Evolutionary conservation across 495 filamentous ascomycete species (phyloP).

Genomic region (Tuber umbilicatum): DNA sequence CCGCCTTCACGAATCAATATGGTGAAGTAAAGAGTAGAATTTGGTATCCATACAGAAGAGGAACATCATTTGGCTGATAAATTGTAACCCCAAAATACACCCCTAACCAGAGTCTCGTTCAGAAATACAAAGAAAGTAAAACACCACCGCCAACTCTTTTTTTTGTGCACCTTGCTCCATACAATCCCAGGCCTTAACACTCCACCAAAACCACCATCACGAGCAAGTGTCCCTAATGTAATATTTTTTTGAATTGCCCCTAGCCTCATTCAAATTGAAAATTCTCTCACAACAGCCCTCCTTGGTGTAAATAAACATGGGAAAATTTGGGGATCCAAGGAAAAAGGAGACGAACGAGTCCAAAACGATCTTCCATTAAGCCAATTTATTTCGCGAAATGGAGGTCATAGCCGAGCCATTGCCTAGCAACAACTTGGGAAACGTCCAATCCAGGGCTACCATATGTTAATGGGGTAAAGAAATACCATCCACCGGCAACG

Average conservation of each 20-base stretch:
- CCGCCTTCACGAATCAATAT: neutral
- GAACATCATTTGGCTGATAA: neutral
- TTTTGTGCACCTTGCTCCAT: neutral
- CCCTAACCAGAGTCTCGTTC: neutral
- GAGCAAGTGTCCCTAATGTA: neutral
- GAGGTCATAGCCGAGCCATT: slow-evolving; percentile 94
- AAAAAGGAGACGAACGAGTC: neutral
- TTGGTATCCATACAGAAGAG: neutral
- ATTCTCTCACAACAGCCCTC: neutral
- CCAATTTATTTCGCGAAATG: slow-evolving; percentile 86
- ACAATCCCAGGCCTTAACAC: neutral
- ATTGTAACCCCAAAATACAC: neutral
- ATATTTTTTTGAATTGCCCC: neutral
- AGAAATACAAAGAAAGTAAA: neutral
- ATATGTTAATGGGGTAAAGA: slow-evolving; percentile 91
- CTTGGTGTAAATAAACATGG: neutral
- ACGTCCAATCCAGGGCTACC: slow-evolving; percentile 86
- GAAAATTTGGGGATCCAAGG: neutral
- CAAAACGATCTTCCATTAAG: neutral
- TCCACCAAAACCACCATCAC: neutral
- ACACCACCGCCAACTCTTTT: neutral
- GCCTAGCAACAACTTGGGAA: slow-evolving; percentile 71
- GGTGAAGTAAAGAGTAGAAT: neutral
- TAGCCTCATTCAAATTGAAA: neutral
- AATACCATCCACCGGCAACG: slow-evolving; percentile 74